phyloP scores from a whole-genome alignment of 2,329 filamentous ascomycete species.

The Diaporthe citri region DNA sequence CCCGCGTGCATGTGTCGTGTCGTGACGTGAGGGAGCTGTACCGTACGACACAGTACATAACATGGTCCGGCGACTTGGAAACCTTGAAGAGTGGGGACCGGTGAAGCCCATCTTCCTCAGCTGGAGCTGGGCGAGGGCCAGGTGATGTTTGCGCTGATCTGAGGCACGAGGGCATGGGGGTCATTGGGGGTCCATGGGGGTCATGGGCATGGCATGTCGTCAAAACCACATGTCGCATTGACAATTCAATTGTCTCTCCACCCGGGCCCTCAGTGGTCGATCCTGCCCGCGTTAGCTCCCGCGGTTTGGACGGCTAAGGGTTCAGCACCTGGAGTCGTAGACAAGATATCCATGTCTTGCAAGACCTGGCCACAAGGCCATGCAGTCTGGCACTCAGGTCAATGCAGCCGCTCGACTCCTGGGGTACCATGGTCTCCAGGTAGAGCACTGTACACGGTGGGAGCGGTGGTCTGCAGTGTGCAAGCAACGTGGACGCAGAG shows the following conservation, averaged over 20 bases:
- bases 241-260: slow-evolving; percentile 28
- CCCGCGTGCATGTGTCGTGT: neutral
- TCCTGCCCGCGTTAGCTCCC: slow-evolving; percentile 39
- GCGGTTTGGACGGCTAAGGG: slow-evolving; percentile 21
- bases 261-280: slow-evolving; percentile 19
- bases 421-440: neutral
- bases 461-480: neutral
- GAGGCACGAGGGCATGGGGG: slow-evolving; percentile 21
- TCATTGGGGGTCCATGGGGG: neutral
- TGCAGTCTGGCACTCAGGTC: slow-evolving; percentile 27
- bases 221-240: slow-evolving; percentile 22
- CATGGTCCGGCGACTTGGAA: neutral
- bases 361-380: slow-evolving; percentile 7
- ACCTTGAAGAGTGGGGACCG: slow-evolving; percentile 34
- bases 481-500: neutral
- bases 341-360: slow-evolving; percentile 26
- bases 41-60: slow-evolving; percentile 1
- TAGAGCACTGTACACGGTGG: neutral
- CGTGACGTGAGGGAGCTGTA: neutral
- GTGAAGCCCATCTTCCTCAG: slow-evolving; percentile 13
- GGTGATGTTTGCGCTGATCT: slow-evolving; percentile 27
- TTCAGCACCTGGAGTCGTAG: slow-evolving; percentile 5
- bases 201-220: slow-evolving; percentile 34
- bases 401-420: slow-evolving; percentile 6
- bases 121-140: neutral